A percentile compares a stretch with the other conserved stretches of the same genome.
These are phyloP conservation scores for Apiospora pterosperma DNA, from an alignment of 2,329 filamentous ascomycete genomes.

Conservation along the genomic window DNA sequence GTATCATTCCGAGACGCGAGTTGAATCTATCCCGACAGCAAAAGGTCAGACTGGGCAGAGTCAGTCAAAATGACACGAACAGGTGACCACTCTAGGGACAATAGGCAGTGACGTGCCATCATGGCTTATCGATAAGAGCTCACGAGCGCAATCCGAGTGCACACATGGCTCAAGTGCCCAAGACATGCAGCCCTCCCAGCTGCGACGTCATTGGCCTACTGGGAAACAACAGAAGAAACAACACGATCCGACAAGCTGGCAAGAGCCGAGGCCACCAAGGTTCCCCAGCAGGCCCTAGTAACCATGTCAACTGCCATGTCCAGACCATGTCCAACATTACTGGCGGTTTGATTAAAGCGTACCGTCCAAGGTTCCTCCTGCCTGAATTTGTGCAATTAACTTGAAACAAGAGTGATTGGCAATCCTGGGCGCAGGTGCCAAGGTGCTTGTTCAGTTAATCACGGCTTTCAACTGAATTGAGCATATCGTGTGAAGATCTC, in stretches of 20 bases:
- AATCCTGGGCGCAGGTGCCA: background rate
- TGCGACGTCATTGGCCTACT: background rate
- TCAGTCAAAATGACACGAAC: background rate
- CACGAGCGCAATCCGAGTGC: constrained; percentile 6
- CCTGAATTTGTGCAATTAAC: background rate
- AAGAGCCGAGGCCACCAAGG: background rate
- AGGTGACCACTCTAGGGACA: background rate
- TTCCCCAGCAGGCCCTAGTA: background rate
- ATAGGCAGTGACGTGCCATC: background rate
- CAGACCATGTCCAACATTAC: background rate
- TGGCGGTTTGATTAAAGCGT: background rate
- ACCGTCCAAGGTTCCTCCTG: background rate
- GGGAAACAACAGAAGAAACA: background rate
- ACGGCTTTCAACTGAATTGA: background rate
- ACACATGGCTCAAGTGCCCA: constrained; percentile 4
- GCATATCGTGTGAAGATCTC: constrained; percentile 1
- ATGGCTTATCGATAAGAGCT: constrained; percentile 12
- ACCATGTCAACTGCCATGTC: too few species aligned
- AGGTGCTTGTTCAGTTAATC: background rate
- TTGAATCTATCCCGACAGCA: background rate
- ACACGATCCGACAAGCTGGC: background rate
- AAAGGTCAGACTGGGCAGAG: background rate
- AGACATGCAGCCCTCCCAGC: constrained; percentile 5
- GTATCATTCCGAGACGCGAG: background rate
- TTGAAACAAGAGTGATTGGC: background rate